Evolutionary conservation across 345 rosid genomes (phyloP), one percentile per base, ranked within the genome.

Genomic region (Rhizophora mangle): DNA sequence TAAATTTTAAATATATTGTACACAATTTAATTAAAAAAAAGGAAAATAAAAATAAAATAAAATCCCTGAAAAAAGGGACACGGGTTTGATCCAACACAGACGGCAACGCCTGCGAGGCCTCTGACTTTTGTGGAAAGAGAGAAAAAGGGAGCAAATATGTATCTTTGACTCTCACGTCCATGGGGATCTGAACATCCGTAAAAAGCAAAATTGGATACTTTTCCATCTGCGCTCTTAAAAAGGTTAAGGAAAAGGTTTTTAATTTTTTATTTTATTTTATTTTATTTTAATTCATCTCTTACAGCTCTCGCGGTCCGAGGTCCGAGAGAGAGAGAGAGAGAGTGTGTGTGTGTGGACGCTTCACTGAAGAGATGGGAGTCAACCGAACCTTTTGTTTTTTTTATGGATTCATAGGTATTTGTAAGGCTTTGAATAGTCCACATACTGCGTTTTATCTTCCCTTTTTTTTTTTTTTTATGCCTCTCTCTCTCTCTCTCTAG

Each of bases 371-470:
- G 11, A 36, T 19, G 3, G n/a, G 63, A 88, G 91, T 88, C 96
- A 88, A 90, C 89, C 74, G 51, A 73, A 49, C 75, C 70, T 60
- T 85, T 22, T 9, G 24, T 26, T 11, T 55, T 9, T 13, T 15
- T 81, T 77, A n/a, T 77, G 86, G 83, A 68, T 69, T 43, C 68
- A 62, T 65, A 7, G 7, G 78, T 72, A 72, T 75, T 86, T 82
- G 86, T 86, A 83, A 83, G 96, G 91, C 88, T 86, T 86, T 78
- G 70, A 82, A 67, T 78, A 73, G 74, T 85, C 96, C 96, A 88
- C 96, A 81, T 74, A 64, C 51, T 32, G 59, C 73, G 71, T 78
- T 88, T 74, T 82, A 81, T 80, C 83, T 73, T 71, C 71, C 15
- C 60, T 64, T 13, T 51, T 64, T 39, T 63, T 10, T 30, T 19